Base-by-base conservation (phyloP, 108 stramenopile species). In the Nitzschia palea region DNA sequence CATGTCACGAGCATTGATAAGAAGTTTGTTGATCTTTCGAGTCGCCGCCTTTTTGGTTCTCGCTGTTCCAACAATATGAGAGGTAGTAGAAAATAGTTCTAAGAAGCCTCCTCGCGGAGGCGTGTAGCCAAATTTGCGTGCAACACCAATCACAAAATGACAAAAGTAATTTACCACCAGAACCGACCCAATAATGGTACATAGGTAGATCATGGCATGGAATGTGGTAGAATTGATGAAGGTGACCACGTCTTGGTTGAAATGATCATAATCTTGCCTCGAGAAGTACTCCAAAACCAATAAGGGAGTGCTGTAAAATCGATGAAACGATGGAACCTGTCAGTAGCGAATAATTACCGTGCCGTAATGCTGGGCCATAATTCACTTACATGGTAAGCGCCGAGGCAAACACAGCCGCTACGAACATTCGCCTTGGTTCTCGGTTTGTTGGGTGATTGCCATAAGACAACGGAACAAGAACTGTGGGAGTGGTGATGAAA, bases 11-110 rank as follows among this genome's bases (percentile, higher is more conserved):
- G 80, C 80, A 67, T 80, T 80, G 14, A 14, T 27, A 25, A 80
- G 42, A 33, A 76, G 30, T 2, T 32, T 51, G 22, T 76, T 76
- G 10, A 72, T 25, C 52, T 80, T 80, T 20, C 62, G 44, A 37
- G 70, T 76, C 12, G 69, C 70, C 3, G 80, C 80, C 28, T 48
- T 17, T 33, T 80, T 76, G 29, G 36, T 34, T 8, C 75, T 58
- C 12, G 65, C 55, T 1, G 55, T 53, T 12, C 72, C 48, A 35
- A 23, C 20, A 18, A 67, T 26, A 28, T 66, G 2, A 6, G 57
- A 63, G 9, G 64, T 26, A 4, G 37, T 36, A 14, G 62, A 48
- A 14, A 50, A 50, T 31, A 8, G 8, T 17, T 27, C 40, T 31
- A 18, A 0, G 27, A 36, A 34, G 31, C 2, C 3, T 14, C 14